Percentiles rank a stretch among this genome's conserved stretches.
Conservation (phyloP, 805 yeast species). For the Priceomyces haplophilus region DNA sequence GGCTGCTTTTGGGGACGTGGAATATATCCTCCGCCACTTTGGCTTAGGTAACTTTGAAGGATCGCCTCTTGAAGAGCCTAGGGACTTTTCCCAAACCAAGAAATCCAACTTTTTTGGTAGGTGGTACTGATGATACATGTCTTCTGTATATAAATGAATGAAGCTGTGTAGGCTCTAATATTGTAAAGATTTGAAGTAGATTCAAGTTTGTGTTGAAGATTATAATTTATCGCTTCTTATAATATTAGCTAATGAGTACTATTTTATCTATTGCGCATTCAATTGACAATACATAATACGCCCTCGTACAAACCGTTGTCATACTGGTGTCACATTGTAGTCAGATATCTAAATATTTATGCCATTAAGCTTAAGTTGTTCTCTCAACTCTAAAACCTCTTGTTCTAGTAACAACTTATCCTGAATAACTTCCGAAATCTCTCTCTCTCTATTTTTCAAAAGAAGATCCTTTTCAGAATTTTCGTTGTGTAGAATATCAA, state of each 20-base stretch:
- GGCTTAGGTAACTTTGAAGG: constrained; percentile 60
- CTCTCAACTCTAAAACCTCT: constrained; percentile 57
- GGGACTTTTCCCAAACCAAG: constrained; percentile 11
- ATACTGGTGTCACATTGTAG: too few relatives aligned
- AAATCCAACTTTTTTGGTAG: constrained; percentile 15
- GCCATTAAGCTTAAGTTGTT: constrained; percentile 9
- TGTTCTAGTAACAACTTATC: constrained; percentile 49
- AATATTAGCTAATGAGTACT: too few relatives aligned
- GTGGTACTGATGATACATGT: constrained; percentile 15
- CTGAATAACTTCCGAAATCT: constrained; percentile 53
- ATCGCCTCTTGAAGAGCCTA: constrained; percentile 17
- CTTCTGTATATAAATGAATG: neutral
- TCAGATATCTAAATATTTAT: constrained; percentile 1
- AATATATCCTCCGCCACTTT: constrained; percentile 56
- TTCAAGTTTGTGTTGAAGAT: too few relatives aligned
- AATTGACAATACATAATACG: too few relatives aligned
- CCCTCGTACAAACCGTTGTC: too few relatives aligned
- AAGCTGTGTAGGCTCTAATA: too few relatives aligned
- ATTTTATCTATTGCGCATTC: too few relatives aligned
- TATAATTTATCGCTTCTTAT: too few relatives aligned
- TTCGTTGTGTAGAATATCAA: constrained; percentile 39
- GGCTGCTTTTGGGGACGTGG: constrained; percentile 81
- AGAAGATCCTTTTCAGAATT: constrained; percentile 42
- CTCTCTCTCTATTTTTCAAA: constrained; percentile 52
- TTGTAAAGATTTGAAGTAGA: too few relatives aligned